phyloP scores from a whole-genome alignment of 1,284 basidiomycete species.

The Ustilago shanxiensis region DNA sequence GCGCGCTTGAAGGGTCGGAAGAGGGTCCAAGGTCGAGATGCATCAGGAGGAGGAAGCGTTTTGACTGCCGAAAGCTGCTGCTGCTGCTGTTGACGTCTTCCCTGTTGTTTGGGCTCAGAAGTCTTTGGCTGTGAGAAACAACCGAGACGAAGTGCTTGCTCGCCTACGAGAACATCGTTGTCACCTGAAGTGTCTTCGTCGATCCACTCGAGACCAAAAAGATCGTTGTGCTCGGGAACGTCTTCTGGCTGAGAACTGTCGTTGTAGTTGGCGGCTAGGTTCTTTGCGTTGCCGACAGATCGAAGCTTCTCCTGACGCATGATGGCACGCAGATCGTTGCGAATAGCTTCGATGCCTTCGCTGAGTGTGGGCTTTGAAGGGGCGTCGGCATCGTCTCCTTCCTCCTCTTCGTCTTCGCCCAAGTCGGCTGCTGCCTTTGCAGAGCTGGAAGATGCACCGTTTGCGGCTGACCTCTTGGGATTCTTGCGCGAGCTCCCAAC shows the following conservation, averaged over 20 bases:
- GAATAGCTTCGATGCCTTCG: slow-evolving; percentile 60
- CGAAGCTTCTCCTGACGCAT: slow-evolving; percentile 69
- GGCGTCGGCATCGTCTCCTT: not conserved
- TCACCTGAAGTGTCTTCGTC: slow-evolving; percentile 38
- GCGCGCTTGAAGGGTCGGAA: slow-evolving; percentile 65
- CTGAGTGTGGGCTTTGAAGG: slow-evolving; percentile 28
- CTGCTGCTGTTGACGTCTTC: slow-evolving; percentile 39
- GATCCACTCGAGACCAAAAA: slow-evolving; percentile 66
- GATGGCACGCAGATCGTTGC: slow-evolving; percentile 66
- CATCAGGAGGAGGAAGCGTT: slow-evolving; percentile 38
- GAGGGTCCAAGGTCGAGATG: slow-evolving; percentile 57
- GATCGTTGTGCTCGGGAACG: slow-evolving; percentile 67
- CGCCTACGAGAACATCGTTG: slow-evolving; percentile 61
- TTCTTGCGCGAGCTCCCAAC: slow-evolving; percentile 20
- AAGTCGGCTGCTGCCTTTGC: not conserved
- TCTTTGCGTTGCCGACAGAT: slow-evolving; percentile 63
- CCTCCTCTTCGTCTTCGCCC: not conserved
- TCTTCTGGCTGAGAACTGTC: slow-evolving; percentile 57
- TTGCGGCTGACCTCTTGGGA: slow-evolving; percentile 19
- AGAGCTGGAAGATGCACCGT: slow-evolving; percentile 11
- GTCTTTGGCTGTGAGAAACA: slow-evolving; percentile 57
- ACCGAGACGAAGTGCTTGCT: slow-evolving; percentile 64
- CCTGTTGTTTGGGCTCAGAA: slow-evolving; percentile 39
- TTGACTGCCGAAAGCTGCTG: slow-evolving; percentile 32
- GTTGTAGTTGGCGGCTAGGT: slow-evolving; percentile 67